Conservation (phyloP, 768 basidiomycete species). For the Serendipita sp. region DNA sequence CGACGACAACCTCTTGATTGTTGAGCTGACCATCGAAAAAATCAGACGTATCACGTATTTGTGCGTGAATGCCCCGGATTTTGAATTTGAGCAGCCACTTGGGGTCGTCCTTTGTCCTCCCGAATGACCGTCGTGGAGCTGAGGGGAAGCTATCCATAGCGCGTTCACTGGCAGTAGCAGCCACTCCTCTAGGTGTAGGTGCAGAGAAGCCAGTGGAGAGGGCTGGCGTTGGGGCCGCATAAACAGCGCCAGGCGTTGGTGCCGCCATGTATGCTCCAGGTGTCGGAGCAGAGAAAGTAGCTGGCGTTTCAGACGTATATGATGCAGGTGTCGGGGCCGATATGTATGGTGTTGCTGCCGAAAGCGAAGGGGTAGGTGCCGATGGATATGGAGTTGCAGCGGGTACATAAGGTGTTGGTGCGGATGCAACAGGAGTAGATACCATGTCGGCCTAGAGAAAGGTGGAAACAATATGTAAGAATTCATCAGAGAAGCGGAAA, state of each 20-base stretch:
- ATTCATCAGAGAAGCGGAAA: not conserved
- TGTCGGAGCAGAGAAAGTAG: conserved; percentile 27
- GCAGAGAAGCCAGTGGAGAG: not conserved
- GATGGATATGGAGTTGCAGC: conserved; percentile 22
- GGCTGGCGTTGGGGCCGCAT: not conserved
- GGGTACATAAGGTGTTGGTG: conserved; percentile 11
- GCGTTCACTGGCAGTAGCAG: not conserved
- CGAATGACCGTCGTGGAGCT: not conserved
- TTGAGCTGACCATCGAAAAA: not conserved
- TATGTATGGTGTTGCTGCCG: conserved; percentile 24
- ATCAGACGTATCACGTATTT: not conserved
- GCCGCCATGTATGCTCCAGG: conserved; percentile 19
- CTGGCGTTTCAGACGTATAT: conserved; percentile 22
- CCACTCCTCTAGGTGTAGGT: not conserved
- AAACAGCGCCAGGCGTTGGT: not conserved
- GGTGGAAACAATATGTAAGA: not conserved
- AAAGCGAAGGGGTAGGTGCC: conserved; percentile 39
- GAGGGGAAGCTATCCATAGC: not conserved
- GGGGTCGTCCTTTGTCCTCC: not conserved
- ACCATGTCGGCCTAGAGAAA: conserved; percentile 17
- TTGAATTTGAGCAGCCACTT: conserved; percentile 3
- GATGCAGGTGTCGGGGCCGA: conserved; percentile 11
- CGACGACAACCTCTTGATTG: not conserved
- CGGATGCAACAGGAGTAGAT: conserved; percentile 12
- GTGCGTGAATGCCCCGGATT: not conserved